Conservation (phyloP, 2,329 filamentous ascomycete genomes). For the Dactylonectria macrodidyma region DNA sequence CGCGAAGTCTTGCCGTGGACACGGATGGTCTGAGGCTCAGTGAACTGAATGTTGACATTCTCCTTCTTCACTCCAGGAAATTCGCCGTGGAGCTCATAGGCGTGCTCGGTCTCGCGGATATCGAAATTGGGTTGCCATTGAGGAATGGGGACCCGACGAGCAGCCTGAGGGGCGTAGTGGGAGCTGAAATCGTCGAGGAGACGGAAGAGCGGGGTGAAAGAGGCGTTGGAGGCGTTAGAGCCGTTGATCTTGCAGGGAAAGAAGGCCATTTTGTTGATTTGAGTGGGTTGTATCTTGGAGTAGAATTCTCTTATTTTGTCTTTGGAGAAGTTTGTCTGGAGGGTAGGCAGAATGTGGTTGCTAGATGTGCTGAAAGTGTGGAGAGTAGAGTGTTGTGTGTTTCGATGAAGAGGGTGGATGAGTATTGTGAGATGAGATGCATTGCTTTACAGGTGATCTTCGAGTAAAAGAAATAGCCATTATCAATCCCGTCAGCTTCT, state of each 20-base stretch:
- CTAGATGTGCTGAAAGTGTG: no score
- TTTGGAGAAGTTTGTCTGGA: no score
- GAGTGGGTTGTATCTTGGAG: neutral
- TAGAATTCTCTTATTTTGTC: no score
- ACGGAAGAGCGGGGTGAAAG: constrained; percentile 74
- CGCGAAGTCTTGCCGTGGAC: constrained; percentile 80
- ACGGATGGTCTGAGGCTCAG: constrained; percentile 79
- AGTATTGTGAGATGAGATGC: no score
- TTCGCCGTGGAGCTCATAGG: constrained; percentile 86
- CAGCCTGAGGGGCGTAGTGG: constrained; percentile 61
- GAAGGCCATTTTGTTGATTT: constrained; percentile 69
- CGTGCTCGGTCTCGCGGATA: constrained; percentile 76
- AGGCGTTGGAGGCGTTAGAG: constrained; percentile 62
- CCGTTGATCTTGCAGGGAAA: constrained; percentile 65
- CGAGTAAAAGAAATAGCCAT: no score
- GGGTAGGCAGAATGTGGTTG: no score
- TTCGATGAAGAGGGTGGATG: no score
- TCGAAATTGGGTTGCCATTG: constrained; percentile 85
- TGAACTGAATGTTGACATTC: constrained; percentile 84
- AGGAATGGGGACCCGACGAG: constrained; percentile 53
- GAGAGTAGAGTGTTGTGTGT: no score
- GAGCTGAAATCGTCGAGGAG: constrained; percentile 75
- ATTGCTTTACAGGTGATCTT: no score
- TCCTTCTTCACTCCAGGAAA: constrained; percentile 83
- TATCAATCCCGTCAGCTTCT: no score